Percentiles rank a stretch among this genome's conserved stretches.
Conservation (phyloP, 1,284 basidiomycete genomes). For the Trametes polyzona region DNA sequence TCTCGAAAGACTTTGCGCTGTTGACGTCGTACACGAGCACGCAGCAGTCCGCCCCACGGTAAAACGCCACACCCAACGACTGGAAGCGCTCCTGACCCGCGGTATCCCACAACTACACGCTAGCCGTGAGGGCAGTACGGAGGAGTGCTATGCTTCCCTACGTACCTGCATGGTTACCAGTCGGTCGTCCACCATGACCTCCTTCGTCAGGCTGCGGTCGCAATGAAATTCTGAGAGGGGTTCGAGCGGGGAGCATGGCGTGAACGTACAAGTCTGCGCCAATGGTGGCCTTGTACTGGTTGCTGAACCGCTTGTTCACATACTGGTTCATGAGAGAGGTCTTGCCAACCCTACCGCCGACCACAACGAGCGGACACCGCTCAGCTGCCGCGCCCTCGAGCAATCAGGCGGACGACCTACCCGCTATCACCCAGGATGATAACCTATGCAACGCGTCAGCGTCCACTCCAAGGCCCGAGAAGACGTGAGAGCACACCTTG, state of each 20-base stretch:
- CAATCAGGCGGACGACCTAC: constrained; percentile 53
- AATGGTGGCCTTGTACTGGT: constrained; percentile 99
- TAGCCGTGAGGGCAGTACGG: constrained; percentile 8
- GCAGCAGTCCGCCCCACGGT: constrained; percentile 99
- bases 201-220: constrained; percentile 87
- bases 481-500: constrained; percentile 64
- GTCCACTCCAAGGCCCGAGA: neutral
- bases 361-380: constrained; percentile 9
- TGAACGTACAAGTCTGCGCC: constrained; percentile 83
- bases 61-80: constrained; percentile 97
- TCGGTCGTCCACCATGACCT: constrained; percentile 98
- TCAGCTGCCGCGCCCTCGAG: constrained; percentile 6
- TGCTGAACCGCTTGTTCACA: constrained; percentile 99
- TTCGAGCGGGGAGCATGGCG: neutral
- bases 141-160: constrained; percentile 4
- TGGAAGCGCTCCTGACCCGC: constrained; percentile 99
- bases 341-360: constrained; percentile 86
- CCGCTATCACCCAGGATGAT: constrained; percentile 98
- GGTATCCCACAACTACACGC: constrained; percentile 92
- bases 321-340: constrained; percentile 99
- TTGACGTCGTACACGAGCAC: constrained; percentile 99
- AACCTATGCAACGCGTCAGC: constrained; percentile 59
- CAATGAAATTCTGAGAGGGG: constrained; percentile 15
- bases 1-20: constrained; percentile 97
- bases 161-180: constrained; percentile 97